phyloP scores from a whole-genome alignment of 2,329 filamentous ascomycete genomes.

The Xylariaceae sp. region DNA sequence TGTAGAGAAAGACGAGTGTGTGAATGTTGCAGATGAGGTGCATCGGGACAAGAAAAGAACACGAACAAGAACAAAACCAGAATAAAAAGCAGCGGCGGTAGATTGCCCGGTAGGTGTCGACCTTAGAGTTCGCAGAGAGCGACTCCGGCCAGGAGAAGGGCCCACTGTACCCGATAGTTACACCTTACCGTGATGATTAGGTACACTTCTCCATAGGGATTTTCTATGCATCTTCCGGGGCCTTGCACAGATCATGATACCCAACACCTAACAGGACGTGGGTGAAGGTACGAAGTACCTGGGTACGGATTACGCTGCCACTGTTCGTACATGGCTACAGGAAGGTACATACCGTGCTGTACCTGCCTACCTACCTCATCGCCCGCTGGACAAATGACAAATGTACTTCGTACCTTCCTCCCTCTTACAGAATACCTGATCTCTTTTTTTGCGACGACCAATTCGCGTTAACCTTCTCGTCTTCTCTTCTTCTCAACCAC shows the following conservation, averaged over 20 bases:
- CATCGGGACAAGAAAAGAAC: not conserved
- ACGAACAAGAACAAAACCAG: not conserved
- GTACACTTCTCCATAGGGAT: not conserved
- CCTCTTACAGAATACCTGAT: conserved; percentile 8
- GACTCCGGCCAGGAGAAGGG: not conserved
- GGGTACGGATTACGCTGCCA: not conserved
- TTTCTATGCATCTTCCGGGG: conserved; percentile 1
- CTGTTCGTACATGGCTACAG: not conserved
- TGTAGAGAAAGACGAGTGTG: not conserved
- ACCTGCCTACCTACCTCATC: conserved; percentile 11
- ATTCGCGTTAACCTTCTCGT: conserved; percentile 25
- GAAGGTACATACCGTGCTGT: conserved; percentile 6
- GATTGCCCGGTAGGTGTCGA: too few relatives aligned
- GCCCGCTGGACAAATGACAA: not conserved
- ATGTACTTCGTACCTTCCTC: conserved; percentile 10
- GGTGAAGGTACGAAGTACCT: conserved; percentile 4
- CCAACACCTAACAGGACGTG: not conserved
- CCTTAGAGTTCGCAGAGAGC: not conserved
- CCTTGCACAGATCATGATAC: not conserved
- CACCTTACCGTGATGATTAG: not conserved
- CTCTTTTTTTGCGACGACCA: conserved; percentile 27
- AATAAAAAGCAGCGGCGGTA: not conserved
- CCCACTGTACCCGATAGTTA: not conserved
- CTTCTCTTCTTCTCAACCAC: conserved; percentile 19
- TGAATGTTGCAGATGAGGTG: not conserved